Evolutionary conservation across 805 yeast genomes (phyloP).

Genomic region (Suhomyces faveliae): DNA sequence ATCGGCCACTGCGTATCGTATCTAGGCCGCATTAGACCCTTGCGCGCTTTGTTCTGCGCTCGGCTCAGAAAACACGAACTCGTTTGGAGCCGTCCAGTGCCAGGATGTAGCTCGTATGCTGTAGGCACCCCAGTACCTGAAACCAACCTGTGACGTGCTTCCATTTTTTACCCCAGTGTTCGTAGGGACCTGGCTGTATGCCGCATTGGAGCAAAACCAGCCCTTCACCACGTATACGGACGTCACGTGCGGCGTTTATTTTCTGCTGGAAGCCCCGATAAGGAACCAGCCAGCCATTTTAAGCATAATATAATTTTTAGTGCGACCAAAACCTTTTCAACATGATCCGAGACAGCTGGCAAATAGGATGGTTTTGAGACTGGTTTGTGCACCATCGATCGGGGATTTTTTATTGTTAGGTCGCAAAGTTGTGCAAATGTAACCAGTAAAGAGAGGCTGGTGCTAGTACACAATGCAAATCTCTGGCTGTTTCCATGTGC

Average conservation of each 20-base stretch:
- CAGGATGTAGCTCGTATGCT: no score
- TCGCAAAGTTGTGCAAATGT: not conserved
- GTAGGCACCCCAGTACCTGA: constrained; percentile 2
- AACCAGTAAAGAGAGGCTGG: constrained; percentile 1
- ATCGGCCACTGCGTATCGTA: not conserved
- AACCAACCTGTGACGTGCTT: not conserved
- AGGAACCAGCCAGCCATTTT: constrained; percentile 1
- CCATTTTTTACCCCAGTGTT: not conserved
- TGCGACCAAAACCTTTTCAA: not conserved
- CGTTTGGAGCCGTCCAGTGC: no score
- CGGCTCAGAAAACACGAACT: no score
- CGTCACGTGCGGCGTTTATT: not conserved
- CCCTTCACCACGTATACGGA: not conserved
- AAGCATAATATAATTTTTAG: not conserved
- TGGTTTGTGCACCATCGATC: not conserved
- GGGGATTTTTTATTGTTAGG: not conserved
- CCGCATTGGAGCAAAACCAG: not conserved
- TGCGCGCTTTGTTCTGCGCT: not conserved
- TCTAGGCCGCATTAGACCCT: not conserved
- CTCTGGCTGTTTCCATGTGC: not conserved
- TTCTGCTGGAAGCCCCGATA: not conserved
- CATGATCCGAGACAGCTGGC: not conserved
- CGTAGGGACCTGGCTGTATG: not conserved
- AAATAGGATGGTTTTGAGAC: not conserved
- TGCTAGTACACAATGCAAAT: not conserved